Percentiles rank a stretch among this genome's conserved stretches.
Conservation (phyloP, 1,139 yeast species). For the Lodderomyces parapsilosis region DNA sequence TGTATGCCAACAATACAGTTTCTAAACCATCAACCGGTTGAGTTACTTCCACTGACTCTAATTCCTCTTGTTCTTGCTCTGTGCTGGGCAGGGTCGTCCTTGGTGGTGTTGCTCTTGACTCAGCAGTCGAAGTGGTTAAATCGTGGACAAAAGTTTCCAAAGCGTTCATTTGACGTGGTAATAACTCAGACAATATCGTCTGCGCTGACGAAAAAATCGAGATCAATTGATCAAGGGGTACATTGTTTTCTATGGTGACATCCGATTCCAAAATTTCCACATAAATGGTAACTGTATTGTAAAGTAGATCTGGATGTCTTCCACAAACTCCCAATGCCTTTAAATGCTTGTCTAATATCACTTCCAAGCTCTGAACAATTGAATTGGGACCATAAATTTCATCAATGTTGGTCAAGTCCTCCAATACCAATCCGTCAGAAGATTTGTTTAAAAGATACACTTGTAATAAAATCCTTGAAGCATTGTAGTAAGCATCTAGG, state of each 20-base stretch:
- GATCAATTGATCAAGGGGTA: slow-evolving; percentile 16
- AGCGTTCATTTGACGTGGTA: slow-evolving; percentile 24
- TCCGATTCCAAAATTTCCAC: slow-evolving; percentile 44
- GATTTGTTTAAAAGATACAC: slow-evolving; percentile 34
- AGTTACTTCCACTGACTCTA: slow-evolving; percentile 26
- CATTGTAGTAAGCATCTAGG: slow-evolving; percentile 47
- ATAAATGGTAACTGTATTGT: slow-evolving; percentile 47
- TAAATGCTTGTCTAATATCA: slow-evolving; percentile 40
- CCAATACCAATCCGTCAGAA: slow-evolving; percentile 42
- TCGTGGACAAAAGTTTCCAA: slow-evolving; percentile 30
- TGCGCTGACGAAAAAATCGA: slow-evolving; percentile 20
- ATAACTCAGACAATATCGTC: slow-evolving; percentile 17
- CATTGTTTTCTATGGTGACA: slow-evolving; percentile 18
- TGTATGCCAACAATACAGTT: slow-evolving; percentile 31
- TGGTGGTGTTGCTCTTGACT: slow-evolving; percentile 5
- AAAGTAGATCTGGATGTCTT: slow-evolving; percentile 34
- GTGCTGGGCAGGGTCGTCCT: slow-evolving; percentile 13
- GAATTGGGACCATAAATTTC: slow-evolving; percentile 34
- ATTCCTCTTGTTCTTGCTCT: slow-evolving; percentile 22
- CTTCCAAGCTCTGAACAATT: slow-evolving; percentile 37
- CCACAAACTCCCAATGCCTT: slow-evolving; percentile 27
- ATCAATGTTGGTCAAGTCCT: slow-evolving; percentile 37
- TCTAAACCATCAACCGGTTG: slow-evolving; percentile 43
- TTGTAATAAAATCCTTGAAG: slow-evolving; percentile 47
- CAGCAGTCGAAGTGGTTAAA: slow-evolving; percentile 12